These are phyloP conservation scores for Tulasnella sp. DNA, from an alignment of 768 basidiomycete species.

Conservation along the genomic window DNA sequence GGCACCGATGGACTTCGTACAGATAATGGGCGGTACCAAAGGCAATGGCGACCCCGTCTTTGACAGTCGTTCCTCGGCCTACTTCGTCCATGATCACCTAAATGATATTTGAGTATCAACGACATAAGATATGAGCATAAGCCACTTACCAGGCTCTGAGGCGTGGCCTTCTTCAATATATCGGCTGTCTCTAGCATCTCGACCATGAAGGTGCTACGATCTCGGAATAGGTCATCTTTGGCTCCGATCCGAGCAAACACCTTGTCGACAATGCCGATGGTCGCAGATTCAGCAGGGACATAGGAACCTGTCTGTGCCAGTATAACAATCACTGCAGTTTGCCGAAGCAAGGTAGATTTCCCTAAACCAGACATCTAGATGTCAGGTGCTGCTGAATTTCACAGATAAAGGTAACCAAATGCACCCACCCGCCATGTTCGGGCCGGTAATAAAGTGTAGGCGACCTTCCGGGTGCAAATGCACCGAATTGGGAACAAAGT, in stretches of 20 bases:
- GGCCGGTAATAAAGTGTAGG: slow-evolving; percentile 85
- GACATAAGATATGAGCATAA: background rate
- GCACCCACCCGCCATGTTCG: slow-evolving; percentile 76
- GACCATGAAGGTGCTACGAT: slow-evolving; percentile 97
- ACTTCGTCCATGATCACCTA: slow-evolving; percentile 99
- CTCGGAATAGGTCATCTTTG: slow-evolving; percentile 88
- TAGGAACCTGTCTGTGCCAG: slow-evolving; percentile 91
- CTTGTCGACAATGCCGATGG: slow-evolving; percentile 81
- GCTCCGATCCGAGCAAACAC: slow-evolving; percentile 94
- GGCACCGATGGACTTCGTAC: slow-evolving; percentile 61
- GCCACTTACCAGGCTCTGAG: slow-evolving; percentile 66
- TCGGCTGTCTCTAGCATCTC: slow-evolving; percentile 94
- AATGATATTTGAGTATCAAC: background rate
- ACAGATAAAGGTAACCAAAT: background rate
- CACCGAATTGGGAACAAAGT: slow-evolving; percentile 82
- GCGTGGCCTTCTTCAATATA: slow-evolving; percentile 79
- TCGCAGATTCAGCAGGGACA: slow-evolving; percentile 81
- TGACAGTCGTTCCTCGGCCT: slow-evolving; percentile 90
- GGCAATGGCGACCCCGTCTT: slow-evolving; percentile 89
- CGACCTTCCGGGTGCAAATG: slow-evolving; percentile 55
- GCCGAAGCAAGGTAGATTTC: slow-evolving; percentile 89
- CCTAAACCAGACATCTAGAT: slow-evolving; percentile 30
- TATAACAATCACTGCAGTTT: slow-evolving; percentile 83
- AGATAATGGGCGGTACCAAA: slow-evolving; percentile 87
- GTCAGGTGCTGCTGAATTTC: background rate